Conservation (phyloP, 805 yeast species). For the Trichomonascus vanleenenianus region DNA sequence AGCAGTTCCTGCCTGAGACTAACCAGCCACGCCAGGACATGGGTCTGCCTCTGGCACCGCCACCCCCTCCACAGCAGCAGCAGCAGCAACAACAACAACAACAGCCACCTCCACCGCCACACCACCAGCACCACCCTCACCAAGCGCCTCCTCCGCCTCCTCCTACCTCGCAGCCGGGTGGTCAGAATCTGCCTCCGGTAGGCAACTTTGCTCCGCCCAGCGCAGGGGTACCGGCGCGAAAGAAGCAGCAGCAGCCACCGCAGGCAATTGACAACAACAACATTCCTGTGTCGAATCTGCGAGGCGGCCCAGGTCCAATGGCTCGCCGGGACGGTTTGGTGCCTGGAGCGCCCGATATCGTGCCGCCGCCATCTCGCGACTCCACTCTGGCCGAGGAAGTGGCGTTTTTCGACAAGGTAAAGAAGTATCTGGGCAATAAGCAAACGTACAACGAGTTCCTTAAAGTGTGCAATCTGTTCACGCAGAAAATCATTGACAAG, state of each 20-base stretch:
- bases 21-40: slow-evolving; percentile 25
- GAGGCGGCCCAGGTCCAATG: slow-evolving; percentile 14
- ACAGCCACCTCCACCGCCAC: slow-evolving; percentile 24
- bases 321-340: slow-evolving; percentile 35
- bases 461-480: slow-evolving; percentile 76
- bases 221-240: slow-evolving; percentile 25
- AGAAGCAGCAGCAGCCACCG: slow-evolving; percentile 14
- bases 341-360: slow-evolving; percentile 83
- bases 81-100: slow-evolving; percentile 31
- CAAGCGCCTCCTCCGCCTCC: slow-evolving; percentile 14
- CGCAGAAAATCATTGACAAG: slow-evolving; percentile 85
- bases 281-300: slow-evolving; percentile 17
- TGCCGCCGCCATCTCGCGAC: slow-evolving; percentile 43
- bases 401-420: slow-evolving; percentile 84
- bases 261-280: slow-evolving; percentile 4
- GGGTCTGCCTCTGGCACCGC: slow-evolving; percentile 20
- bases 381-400: slow-evolving; percentile 73
- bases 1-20: slow-evolving; percentile 88
- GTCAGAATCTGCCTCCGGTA: slow-evolving; percentile 71
- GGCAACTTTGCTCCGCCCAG: slow-evolving; percentile 77
- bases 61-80: slow-evolving; percentile 7
- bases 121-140: background rate
- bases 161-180: slow-evolving; percentile 23
- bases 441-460: slow-evolving; percentile 88
- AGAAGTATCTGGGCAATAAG: slow-evolving; percentile 79